Evolutionary conservation across 192 early-diverging fungal species (phyloP).

Genomic region (Podila minutissima): DNA sequence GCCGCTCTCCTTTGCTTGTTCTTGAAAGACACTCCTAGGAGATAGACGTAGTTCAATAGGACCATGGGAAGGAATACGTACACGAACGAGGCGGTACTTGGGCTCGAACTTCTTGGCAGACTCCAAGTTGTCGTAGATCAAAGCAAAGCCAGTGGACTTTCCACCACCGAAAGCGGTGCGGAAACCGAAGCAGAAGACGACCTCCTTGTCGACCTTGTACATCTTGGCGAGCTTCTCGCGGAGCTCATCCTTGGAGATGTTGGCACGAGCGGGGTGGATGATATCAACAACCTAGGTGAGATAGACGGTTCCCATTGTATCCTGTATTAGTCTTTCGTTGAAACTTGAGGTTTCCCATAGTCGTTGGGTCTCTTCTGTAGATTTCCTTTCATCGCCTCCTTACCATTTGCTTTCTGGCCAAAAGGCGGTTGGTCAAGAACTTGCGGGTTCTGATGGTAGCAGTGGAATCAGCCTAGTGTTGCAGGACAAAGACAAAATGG

Average conservation of each 20-base stretch:
- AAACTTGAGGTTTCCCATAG: too few relatives aligned
- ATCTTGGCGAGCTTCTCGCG: constrained; percentile 94
- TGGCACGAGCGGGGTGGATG: constrained; percentile 93
- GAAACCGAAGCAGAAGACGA: constrained; percentile 95
- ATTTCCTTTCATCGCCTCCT: too few relatives aligned
- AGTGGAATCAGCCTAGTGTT: constrained; percentile 77
- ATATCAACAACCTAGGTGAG: constrained; percentile 94
- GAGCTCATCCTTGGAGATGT: constrained; percentile 92
- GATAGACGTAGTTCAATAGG: too few relatives aligned
- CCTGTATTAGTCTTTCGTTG: too few relatives aligned
- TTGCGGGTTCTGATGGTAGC: constrained; percentile 98
- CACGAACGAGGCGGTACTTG: constrained; percentile 95
- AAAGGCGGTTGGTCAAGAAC: constrained; percentile 99
- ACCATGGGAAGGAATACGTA: constrained; percentile 23
- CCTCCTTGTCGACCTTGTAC: constrained; percentile 92
- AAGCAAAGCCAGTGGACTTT: constrained; percentile 92
- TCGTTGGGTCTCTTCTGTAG: too few relatives aligned
- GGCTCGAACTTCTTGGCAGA: constrained; percentile 99
- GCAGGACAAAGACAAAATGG: neutral
- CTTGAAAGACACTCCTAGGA: too few relatives aligned
- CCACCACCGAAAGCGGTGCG: constrained; percentile 97
- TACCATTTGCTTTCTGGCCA: constrained; percentile 95
- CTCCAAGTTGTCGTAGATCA: constrained; percentile 96
- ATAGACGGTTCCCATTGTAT: too few relatives aligned
- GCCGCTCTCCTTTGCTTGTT: too few relatives aligned